These are phyloP conservation scores for Phytopythium montanum DNA, from an alignment of 352 stramenopile species.

Conservation along the genomic window DNA sequence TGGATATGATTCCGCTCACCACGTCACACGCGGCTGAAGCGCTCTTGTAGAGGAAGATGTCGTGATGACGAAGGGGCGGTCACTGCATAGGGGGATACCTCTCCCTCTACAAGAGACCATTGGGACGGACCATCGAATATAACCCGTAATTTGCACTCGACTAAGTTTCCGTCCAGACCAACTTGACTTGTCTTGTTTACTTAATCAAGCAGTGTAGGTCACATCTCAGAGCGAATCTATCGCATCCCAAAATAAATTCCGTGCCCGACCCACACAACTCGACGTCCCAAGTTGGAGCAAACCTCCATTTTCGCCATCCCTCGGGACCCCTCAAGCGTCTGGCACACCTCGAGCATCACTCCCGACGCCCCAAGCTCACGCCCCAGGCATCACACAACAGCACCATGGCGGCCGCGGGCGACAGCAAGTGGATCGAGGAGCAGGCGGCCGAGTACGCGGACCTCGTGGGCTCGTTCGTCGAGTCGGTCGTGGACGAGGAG, in stretches of 20 bases:
- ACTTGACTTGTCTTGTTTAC: not conserved
- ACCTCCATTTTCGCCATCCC: not conserved
- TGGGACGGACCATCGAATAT: constrained; percentile 2
- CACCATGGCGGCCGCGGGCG: constrained; percentile 25
- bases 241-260: not conserved
- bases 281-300: not conserved
- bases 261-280: not conserved
- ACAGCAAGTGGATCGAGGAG: constrained; percentile 73
- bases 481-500: constrained; percentile 76
- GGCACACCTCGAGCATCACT: no score
- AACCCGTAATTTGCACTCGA: not conserved
- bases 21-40: not conserved
- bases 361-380: no score
- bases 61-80: constrained; percentile 3
- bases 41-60: constrained; percentile 3
- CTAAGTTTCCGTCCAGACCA: not conserved
- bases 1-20: not conserved
- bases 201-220: not conserved
- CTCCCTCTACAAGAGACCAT: constrained; percentile 6
- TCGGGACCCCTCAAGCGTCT: not conserved
- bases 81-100: not conserved
- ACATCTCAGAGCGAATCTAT: not conserved
- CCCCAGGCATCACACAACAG: no score
- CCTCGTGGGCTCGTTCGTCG: constrained; percentile 81
- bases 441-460: constrained; percentile 83